Conservation (phyloP, 78 protist species). For the Mastigamoeba balamuthi region DNA sequence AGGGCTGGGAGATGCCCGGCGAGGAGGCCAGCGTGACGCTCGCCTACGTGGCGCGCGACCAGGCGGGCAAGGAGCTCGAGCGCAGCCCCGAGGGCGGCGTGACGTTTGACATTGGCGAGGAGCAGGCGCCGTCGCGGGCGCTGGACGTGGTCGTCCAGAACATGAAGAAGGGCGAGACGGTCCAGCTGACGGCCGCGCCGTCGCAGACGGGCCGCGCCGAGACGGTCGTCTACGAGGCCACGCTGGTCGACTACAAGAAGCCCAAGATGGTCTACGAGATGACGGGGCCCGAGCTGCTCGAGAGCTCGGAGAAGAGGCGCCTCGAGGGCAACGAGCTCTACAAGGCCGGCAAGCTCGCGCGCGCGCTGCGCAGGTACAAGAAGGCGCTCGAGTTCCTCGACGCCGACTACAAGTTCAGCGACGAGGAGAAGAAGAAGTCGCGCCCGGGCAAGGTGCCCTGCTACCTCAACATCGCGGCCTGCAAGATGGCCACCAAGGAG, state of each 20-base stretch:
- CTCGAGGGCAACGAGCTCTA: not conserved
- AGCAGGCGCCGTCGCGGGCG: not conserved
- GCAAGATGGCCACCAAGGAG: not conserved
- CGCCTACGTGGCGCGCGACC: not conserved
- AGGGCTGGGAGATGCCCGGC: not conserved
- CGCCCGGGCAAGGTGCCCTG: not conserved
- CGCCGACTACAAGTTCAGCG: not conserved
- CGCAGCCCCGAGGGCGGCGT: not conserved
- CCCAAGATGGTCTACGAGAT: not conserved
- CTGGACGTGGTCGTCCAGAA: not conserved
- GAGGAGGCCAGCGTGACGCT: not conserved
- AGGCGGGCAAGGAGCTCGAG: not conserved
- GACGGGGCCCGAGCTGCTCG: not conserved
- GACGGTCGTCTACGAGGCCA: not conserved
- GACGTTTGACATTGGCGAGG: not conserved
- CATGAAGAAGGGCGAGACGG: not conserved
- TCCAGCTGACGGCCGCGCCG: not conserved
- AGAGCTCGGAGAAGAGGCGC: not conserved
- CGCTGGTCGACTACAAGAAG: not conserved
- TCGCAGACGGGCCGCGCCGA: not conserved
- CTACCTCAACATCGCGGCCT: slow-evolving; percentile 12
- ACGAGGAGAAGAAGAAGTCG: not conserved
- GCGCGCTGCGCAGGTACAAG: not conserved
- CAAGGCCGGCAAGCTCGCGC: not conserved
- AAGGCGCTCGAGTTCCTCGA: slow-evolving; percentile 3